Conservation (phyloP, 192 early-diverging fungal genomes). For the Coemansia sp. region DNA sequence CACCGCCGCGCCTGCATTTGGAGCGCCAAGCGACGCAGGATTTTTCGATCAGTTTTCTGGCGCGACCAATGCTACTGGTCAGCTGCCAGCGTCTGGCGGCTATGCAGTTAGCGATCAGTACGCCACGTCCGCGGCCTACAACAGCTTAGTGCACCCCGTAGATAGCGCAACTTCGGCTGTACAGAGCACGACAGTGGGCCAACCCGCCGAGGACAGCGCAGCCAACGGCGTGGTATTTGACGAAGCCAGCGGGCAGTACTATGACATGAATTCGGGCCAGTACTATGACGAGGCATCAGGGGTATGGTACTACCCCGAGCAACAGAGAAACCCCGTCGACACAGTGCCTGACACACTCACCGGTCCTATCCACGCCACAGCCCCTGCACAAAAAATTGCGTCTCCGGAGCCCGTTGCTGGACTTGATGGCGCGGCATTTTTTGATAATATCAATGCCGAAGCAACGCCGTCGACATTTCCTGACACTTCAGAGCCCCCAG, state of each 20-base stretch:
- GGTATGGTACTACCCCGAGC: conserved; percentile 43
- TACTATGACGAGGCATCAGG: conserved; percentile 40
- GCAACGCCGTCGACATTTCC: background rate
- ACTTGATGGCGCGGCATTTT: conserved; percentile 38
- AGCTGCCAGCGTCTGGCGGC: background rate
- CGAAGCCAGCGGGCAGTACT: conserved; percentile 34
- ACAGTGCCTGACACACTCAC: background rate
- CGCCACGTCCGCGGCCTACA: background rate
- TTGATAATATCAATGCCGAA: conserved; percentile 20
- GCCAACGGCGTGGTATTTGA: conserved; percentile 33
- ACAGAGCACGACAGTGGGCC: background rate
- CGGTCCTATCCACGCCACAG: background rate
- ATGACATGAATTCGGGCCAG: conserved; percentile 43
- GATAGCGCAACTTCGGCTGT: too few relatives aligned
- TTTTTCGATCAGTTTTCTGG: conserved; percentile 33
- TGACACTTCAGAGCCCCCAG: too few relatives aligned
- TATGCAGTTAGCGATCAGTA: background rate
- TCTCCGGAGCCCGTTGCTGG: background rate
- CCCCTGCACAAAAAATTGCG: background rate
- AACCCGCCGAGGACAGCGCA: background rate
- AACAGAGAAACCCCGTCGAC: background rate
- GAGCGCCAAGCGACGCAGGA: conserved; percentile 3
- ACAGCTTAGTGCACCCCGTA: background rate
- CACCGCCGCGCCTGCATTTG: background rate
- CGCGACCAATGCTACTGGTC: background rate